These are phyloP conservation scores for Coniella vitis DNA, from an alignment of 2,329 filamentous ascomycete species.

Conservation along the genomic window DNA sequence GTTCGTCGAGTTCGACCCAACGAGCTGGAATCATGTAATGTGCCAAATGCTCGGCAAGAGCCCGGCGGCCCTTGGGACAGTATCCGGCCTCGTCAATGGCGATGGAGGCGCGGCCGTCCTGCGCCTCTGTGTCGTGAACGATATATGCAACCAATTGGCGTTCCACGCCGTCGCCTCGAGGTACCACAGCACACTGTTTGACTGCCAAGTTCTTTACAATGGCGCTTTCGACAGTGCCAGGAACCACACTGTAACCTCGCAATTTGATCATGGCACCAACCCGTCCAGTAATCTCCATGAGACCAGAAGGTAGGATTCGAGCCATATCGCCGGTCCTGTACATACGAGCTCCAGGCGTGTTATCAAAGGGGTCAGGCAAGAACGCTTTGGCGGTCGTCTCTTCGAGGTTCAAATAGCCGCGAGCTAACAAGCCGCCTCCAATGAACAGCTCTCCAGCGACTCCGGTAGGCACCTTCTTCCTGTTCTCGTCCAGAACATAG, in stretches of 20 bases:
- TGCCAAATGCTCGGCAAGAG: conserved; percentile 59
- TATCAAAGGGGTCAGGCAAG: conserved; percentile 56
- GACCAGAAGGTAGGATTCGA: conserved; percentile 57
- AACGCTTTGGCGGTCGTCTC: conserved; percentile 72
- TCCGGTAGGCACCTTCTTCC: conserved; percentile 55
- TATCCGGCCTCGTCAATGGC: conserved; percentile 65
- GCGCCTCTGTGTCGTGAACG: conserved; percentile 54
- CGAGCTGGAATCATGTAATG: conserved; percentile 79
- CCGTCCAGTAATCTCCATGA: conserved; percentile 69
- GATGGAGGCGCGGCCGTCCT: conserved; percentile 33
- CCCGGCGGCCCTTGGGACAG: conserved; percentile 60
- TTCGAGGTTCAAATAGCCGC: conserved; percentile 73
- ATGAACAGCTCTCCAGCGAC: conserved; percentile 67
- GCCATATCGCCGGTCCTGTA: conserved; percentile 70
- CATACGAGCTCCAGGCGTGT: conserved; percentile 56
- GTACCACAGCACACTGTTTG: conserved; percentile 58
- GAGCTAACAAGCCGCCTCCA: conserved; percentile 65
- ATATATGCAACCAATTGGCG: conserved; percentile 72
- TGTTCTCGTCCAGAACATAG: conserved; percentile 66
- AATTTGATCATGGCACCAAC: conserved; percentile 78
- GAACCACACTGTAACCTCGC: conserved; percentile 71
- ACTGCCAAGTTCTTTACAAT: conserved; percentile 66
- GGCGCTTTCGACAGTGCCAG: conserved; percentile 67
- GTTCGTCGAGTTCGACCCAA: conserved; percentile 64
- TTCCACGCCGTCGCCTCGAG: conserved; percentile 70